A percentile compares a stretch with the other conserved stretches of the same genome.
Evolutionary conservation across 1,139 yeast genomes (phyloP).

Genomic region (Candida freyschussii): DNA sequence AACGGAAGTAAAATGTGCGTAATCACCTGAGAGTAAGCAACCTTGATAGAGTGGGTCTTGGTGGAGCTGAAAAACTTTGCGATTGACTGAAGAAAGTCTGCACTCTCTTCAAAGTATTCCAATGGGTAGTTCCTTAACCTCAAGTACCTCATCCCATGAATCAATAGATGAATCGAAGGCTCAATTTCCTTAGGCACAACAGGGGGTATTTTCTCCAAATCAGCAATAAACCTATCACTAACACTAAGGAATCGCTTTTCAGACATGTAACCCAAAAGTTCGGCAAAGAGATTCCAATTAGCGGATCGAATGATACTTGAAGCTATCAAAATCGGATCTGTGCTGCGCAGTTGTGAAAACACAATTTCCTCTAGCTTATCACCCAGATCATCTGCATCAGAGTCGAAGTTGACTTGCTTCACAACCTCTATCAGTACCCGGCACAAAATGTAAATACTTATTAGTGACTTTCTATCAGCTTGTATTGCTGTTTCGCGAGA

Average conservation of each 20-base stretch:
- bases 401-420: conserved; percentile 71
- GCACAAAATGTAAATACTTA: conserved; percentile 86
- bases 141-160: conserved; percentile 87
- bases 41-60: conserved; percentile 56
- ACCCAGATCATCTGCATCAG: conserved; percentile 74
- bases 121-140: conserved; percentile 78
- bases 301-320: conserved; percentile 77
- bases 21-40: conserved; percentile 83
- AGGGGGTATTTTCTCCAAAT: conserved; percentile 73
- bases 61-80: conserved; percentile 76
- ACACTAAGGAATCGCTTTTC: conserved; percentile 77
- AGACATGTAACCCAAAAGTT: conserved; percentile 86
- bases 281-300: conserved; percentile 92
- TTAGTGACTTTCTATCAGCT: conserved; percentile 82
- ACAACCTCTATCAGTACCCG: conserved; percentile 91
- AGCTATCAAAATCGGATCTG: conserved; percentile 69
- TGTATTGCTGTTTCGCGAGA: conserved; percentile 70
- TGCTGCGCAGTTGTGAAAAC: conserved; percentile 80
- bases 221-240: conserved; percentile 90
- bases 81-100: conserved; percentile 78
- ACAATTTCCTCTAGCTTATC: conserved; percentile 89
- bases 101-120: conserved; percentile 87
- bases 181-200: conserved; percentile 56
- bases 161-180: conserved; percentile 66
- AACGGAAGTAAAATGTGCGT: conserved; percentile 71